Percentiles rank a stretch among this genome's conserved stretches.
Evolutionary conservation across 371 early-diverging fungal species (phyloP).

Genomic region (Apophysomyces ossiformis): DNA sequence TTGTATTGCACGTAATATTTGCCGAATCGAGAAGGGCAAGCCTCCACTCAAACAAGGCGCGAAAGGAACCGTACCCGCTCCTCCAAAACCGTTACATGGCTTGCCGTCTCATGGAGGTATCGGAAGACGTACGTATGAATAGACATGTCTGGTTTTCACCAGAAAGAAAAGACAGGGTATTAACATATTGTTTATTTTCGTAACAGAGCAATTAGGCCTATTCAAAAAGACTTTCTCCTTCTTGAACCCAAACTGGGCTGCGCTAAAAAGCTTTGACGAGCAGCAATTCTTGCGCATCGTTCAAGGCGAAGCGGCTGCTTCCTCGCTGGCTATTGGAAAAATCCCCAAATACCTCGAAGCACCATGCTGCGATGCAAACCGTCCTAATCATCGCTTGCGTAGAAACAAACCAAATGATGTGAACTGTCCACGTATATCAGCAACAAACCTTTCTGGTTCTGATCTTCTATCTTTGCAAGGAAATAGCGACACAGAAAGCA

Average conservation of each 20-base stretch:
- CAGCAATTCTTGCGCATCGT: slow-evolving; percentile 37
- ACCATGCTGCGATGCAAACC: not conserved
- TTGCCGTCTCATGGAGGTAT: slow-evolving; percentile 32
- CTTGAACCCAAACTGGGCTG: slow-evolving; percentile 41
- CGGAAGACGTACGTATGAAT: slow-evolving; percentile 31
- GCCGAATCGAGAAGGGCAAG: slow-evolving; percentile 47
- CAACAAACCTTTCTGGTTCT: slow-evolving; percentile 5
- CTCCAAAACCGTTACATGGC: slow-evolving; percentile 35
- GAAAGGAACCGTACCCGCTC: slow-evolving; percentile 40
- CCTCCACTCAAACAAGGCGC: slow-evolving; percentile 36
- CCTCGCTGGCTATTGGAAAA: slow-evolving; percentile 27
- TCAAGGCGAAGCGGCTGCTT: slow-evolving; percentile 29
- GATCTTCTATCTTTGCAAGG: slow-evolving; percentile 3
- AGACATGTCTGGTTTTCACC: not conserved
- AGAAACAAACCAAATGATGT: not conserved
- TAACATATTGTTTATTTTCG: slow-evolving; percentile 1
- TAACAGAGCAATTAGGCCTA: slow-evolving; percentile 22
- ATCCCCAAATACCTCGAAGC: slow-evolving; percentile 22
- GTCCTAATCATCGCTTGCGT: not conserved
- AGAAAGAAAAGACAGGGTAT: not conserved
- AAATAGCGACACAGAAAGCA: not conserved
- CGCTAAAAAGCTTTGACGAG: slow-evolving; percentile 42
- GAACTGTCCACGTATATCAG: not conserved
- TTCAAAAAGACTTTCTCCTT: slow-evolving; percentile 38
- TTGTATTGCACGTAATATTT: slow-evolving; percentile 46